A percentile compares a stretch with the other conserved stretches of the same genome.
Conservation (phyloP, 495 filamentous ascomycete genomes). For the Friedmanniomyces simplex region DNA sequence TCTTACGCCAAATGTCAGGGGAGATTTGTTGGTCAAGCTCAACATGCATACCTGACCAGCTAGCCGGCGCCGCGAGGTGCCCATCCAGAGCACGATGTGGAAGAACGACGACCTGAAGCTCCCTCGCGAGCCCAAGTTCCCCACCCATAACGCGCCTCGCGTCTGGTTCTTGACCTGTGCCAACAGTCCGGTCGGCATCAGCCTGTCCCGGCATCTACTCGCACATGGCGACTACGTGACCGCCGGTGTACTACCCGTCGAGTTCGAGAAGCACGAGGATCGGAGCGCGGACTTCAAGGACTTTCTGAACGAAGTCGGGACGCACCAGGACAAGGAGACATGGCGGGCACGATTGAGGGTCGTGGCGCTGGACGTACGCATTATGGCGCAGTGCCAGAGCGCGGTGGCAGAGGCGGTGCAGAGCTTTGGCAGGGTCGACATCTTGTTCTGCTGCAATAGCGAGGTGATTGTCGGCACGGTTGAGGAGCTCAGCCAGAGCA, state of each 20-base stretch:
- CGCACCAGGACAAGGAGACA: constrained; percentile 30
- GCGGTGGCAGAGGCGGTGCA: constrained; percentile 77
- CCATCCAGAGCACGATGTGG: constrained; percentile 7
- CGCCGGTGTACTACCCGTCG: constrained; percentile 55
- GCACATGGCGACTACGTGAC: constrained; percentile 79
- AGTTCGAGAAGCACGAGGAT: constrained; percentile 43
- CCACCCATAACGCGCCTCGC: constrained; percentile 47
- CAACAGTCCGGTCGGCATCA: constrained; percentile 65
- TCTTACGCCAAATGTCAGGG: not conserved
- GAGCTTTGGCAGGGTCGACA: constrained; percentile 77
- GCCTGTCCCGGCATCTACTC: constrained; percentile 62
- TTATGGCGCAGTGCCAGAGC: constrained; percentile 53
- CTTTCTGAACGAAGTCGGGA: constrained; percentile 48
- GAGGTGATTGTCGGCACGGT: constrained; percentile 84
- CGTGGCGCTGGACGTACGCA: constrained; percentile 31
- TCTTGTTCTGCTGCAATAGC: constrained; percentile 76
- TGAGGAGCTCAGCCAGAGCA: constrained; percentile 72
- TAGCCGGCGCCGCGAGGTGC: not conserved
- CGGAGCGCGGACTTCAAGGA: constrained; percentile 39
- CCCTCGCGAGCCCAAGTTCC: constrained; percentile 42
- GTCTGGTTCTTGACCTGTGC: constrained; percentile 87
- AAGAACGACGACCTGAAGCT: constrained; percentile 15
- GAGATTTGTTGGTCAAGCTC: no score
- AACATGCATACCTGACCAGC: not conserved
- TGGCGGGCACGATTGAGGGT: constrained; percentile 33